Percentiles rank a stretch among this genome's conserved stretches.
Evolutionary conservation across 2,329 filamentous ascomycete species (phyloP).

Genomic region (Venturia carpophila): DNA sequence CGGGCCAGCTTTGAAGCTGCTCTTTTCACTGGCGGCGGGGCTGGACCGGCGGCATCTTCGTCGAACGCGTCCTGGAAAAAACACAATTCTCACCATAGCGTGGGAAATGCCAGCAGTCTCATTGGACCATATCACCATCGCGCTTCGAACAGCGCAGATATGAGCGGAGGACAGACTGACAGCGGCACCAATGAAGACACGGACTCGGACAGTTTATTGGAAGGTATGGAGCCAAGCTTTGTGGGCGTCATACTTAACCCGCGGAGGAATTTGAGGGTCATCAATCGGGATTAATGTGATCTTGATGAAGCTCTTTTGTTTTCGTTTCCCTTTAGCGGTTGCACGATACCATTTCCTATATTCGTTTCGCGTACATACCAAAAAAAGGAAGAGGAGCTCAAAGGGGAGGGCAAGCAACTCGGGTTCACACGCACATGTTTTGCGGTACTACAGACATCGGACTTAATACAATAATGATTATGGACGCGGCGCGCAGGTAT

Average conservation of each 20-base stretch:
- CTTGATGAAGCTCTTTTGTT: neutral
- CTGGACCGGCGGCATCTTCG: neutral
- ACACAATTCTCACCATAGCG: constrained; percentile 3
- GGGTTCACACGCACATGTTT: neutral
- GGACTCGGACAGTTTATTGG: constrained; percentile 51
- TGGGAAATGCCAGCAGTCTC: constrained; percentile 4
- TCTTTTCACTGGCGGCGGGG: neutral
- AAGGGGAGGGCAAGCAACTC: neutral
- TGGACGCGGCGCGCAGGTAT: neutral
- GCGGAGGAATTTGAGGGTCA: constrained; percentile 58
- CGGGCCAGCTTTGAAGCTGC: constrained; percentile 25
- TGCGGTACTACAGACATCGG: neutral
- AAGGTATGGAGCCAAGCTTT: constrained; percentile 61
- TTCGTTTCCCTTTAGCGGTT: neutral
- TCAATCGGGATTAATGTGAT: constrained; percentile 46
- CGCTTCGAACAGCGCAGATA: constrained; percentile 16
- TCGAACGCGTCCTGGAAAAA: constrained; percentile 9
- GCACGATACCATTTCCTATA: constrained; percentile 13
- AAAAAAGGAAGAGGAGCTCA: neutral
- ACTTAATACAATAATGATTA: constrained; percentile 4
- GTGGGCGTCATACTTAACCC: constrained; percentile 60
- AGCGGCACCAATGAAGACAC: constrained; percentile 35
- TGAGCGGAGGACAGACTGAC: constrained; percentile 23
- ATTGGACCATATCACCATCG: constrained; percentile 17
- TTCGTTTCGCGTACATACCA: constrained; percentile 3